A percentile compares a stretch with the other conserved stretches of the same genome.
Evolutionary conservation across 345 rosid genomes (phyloP).

Genomic region (Psidium guajava): DNA sequence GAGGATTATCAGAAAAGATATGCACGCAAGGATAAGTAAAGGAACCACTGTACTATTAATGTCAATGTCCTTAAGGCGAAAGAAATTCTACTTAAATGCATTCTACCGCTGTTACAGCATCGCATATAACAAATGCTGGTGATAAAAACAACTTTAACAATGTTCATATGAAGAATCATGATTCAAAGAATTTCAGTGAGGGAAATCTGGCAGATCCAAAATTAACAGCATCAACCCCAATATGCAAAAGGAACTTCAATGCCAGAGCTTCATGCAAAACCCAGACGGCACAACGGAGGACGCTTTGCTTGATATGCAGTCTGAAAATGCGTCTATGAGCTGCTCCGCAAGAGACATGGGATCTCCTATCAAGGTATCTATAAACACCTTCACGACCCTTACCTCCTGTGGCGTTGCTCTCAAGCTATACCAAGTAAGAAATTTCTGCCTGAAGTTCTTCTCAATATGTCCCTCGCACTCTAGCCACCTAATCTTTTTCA

Average conservation of each 20-base stretch:
- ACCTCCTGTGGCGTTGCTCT: conserved; percentile 73
- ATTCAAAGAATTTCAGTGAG: not conserved
- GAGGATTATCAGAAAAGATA: not conserved
- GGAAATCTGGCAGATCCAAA: not conserved
- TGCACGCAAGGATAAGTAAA: not conserved
- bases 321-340: conserved; percentile 86
- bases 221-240: not conserved
- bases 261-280: conserved; percentile 92
- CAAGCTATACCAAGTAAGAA: conserved; percentile 90
- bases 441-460: conserved; percentile 86
- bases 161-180: not conserved
- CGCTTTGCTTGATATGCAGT: conserved; percentile 41
- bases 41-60: not conserved
- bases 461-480: conserved; percentile 85
- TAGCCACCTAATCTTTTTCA: conserved; percentile 69
- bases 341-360: conserved; percentile 80
- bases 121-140: not conserved
- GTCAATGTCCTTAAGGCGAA: not conserved
- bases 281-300: conserved; percentile 56
- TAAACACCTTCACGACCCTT: conserved; percentile 70
- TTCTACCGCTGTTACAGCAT: not conserved
- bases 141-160: not conserved
- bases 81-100: not conserved
- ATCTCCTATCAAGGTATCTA: conserved; percentile 63
- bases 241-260: conserved; percentile 19